Evolutionary conservation across 768 basidiomycete species (phyloP), one percentile per base, ranked within the genome.

Genomic region (Mycena belliarum): DNA sequence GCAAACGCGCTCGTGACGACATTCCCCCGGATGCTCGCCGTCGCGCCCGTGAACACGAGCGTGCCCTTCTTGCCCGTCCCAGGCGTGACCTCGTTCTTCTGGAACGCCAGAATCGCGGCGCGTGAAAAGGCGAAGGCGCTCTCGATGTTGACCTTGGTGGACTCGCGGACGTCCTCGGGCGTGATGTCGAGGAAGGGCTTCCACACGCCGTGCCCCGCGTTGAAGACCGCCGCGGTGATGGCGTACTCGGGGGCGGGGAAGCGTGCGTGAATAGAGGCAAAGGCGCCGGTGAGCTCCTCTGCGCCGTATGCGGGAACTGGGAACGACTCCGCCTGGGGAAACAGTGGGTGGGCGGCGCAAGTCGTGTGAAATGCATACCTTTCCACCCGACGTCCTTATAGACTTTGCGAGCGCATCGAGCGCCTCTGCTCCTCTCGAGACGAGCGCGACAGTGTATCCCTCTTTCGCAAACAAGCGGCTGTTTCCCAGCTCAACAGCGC

Each of bases 121-220:
- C 81, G 80, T 10, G 88, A 75, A 64, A 90, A 91, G 0, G 85
- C 74, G 57, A 87, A 88, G 0, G 84, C 83, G 4, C 80, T 81
- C 38, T 82, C 75, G 43, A 87, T 73, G 50, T 83, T 86, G 21
- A 74, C 72, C 50, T 87, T 76, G 12, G 84, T 66, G 21, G 76
- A 74, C 23, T 76, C 68, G 51, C 80, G 76, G 20, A 88, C 65
- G 33, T 89, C 86, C 40, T 41, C 40, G 40, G 40, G 79, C 0
- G 82, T 85, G 23, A 88, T 66, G 14, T 87, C 78, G 25, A 91
- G 72, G 77, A 90, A 91, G 2, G 80, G 79, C 70, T 87, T 88
- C 79, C 82, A 88, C 14, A 83, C 69, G 3, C 78, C 79, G 32
- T 79, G 68, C 0, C 75, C 86, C 2, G 76, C 80, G 65, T 91